phyloP scores from a whole-genome alignment of 345 rosid species.

The Aquilaria sinensis region DNA sequence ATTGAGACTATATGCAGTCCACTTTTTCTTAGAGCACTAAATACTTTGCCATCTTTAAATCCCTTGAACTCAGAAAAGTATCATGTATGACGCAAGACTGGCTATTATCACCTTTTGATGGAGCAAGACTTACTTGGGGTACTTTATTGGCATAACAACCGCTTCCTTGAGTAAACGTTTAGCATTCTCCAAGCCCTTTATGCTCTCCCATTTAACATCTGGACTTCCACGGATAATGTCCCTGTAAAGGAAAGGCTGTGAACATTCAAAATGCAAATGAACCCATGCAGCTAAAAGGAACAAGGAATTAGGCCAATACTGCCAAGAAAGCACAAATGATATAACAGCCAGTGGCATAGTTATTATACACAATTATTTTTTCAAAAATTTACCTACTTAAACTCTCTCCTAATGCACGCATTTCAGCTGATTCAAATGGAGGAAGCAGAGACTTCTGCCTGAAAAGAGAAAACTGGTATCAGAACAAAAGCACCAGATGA shows the following conservation, averaged over 20 bases:
- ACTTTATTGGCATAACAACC: constrained; percentile 98
- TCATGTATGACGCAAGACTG: background rate
- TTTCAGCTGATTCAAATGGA: constrained; percentile 81
- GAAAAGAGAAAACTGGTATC: constrained; percentile 13
- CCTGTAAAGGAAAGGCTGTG: constrained; percentile 29
- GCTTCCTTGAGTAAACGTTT: constrained; percentile 94
- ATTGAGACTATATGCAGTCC: no score
- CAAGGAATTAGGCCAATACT: background rate
- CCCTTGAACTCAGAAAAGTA: background rate
- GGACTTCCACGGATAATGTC: constrained; percentile 94
- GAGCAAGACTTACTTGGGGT: constrained; percentile 68
- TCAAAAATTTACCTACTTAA: constrained; percentile 55
- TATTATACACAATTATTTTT: background rate
- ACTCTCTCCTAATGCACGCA: constrained; percentile 79
- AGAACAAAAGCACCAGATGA: background rate
- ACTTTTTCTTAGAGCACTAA: no score
- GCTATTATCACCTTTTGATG: background rate
- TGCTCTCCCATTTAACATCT: constrained; percentile 92
- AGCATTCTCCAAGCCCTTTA: constrained; percentile 85
- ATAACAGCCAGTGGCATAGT: background rate
- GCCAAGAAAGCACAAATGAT: background rate
- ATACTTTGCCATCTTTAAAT: no score
- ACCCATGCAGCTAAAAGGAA: background rate
- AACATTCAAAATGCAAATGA: background rate
- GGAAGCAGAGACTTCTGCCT: constrained; percentile 88